A percentile compares a stretch with the other conserved stretches of the same genome.
Evolutionary conservation across 495 filamentous ascomycete genomes (phyloP).

Genomic region (Penicillium riverlandense): DNA sequence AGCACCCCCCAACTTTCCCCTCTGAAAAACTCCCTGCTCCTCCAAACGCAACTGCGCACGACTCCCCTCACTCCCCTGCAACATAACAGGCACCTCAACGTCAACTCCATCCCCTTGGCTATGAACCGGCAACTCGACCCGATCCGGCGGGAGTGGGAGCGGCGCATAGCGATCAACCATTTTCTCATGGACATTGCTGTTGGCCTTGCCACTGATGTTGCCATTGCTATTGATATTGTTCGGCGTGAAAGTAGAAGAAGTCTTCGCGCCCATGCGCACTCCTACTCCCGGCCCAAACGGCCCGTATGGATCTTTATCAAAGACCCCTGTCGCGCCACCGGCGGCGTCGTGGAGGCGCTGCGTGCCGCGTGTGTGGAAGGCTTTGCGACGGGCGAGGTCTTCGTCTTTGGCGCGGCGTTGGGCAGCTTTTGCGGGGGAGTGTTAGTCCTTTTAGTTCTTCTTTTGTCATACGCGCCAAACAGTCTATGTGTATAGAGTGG

Average conservation of each 20-base stretch:
- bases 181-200: conserved; percentile 13
- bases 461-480: not conserved
- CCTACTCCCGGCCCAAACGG: too few species aligned
- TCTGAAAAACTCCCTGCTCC: too few species aligned
- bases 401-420: conserved; percentile 18
- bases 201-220: too few species aligned
- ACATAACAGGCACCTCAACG: conserved; percentile 1
- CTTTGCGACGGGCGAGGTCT: conserved; percentile 30
- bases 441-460: not conserved
- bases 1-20: too few species aligned
- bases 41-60: not conserved
- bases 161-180: conserved; percentile 10
- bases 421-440: conserved; percentile 2
- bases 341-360: conserved; percentile 5
- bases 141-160: conserved; percentile 5
- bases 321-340: too few species aligned
- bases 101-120: not conserved
- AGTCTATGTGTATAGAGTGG: not conserved
- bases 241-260: too few species aligned
- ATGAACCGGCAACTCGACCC: conserved; percentile 14
- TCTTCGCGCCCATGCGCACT: too few species aligned
- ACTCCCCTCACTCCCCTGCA: not conserved
- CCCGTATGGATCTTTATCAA: too few species aligned
- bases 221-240: too few species aligned
- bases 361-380: conserved; percentile 14